Base-by-base conservation (phyloP, 1,284 basidiomycete species). In the Cutaneotrichosporon sp. region DNA sequence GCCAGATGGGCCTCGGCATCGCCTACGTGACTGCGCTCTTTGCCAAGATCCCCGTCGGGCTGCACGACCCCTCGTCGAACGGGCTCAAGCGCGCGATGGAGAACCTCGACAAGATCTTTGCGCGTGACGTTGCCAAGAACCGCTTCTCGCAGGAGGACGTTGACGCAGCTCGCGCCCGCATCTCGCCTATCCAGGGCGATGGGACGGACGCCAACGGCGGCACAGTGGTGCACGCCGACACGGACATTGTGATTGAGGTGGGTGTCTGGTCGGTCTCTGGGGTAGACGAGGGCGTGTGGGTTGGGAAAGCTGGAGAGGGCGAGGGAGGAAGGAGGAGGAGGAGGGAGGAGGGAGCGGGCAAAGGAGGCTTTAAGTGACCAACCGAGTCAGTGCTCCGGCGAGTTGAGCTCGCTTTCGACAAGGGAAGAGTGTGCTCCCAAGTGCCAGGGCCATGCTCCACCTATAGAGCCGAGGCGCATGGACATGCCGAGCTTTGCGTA, bases 241-340 rank as follows among this genome's bases (percentile, higher is more conserved):
- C 88, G 7, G 92, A 96, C 74, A 88, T 97, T 85, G 90, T 93
- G 49, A 85, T 97, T 61, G 95, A 98, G 85, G 90, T 90, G 65
- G 66, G 85, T 60, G 8, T 21, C 31, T 16, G 18, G 26, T 5
- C 26, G 26, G 26, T 26, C 26, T 26, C 26, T 26, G 26, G 26
- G 2, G 26, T 26, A 26, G 26, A 3, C 26, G 26, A 26, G 26
- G 1, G 26, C 26, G 26, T 26, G 26, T 26, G 26, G 26, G 26
- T 26, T 26, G 26, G 26, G 26, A 26, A 3, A 10, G 11, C 52
- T 30, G 13, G 31, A 6, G 52, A 10, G 13, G 26, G n/a, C 22
- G 52, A 40, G n/a, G 38, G 14, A 13, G 4, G 52, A 53, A n/a
- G n/a, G n/a, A n/a, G n/a, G n/a, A n/a, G n/a, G n/a, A n/a, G n/a